These are phyloP conservation scores for Leccinum aurantiacum DNA, from an alignment of 768 basidiomycete species.

Conservation along the genomic window DNA sequence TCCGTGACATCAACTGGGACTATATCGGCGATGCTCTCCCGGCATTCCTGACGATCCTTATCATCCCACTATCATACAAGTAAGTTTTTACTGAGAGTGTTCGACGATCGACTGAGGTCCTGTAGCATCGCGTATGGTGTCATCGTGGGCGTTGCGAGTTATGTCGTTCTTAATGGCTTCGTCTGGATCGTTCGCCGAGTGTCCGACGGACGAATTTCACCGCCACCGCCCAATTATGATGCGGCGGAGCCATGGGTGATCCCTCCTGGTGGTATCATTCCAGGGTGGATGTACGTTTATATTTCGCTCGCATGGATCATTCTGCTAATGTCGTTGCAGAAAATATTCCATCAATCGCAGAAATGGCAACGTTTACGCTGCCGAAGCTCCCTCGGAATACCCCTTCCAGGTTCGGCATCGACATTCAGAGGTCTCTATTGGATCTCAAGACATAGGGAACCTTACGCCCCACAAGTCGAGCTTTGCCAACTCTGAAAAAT, in stretches of 20 bases:
- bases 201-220: slow-evolving; percentile 58
- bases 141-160: slow-evolving; percentile 73
- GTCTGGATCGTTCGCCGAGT: slow-evolving; percentile 57
- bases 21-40: slow-evolving; percentile 87
- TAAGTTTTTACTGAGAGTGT: slow-evolving; percentile 32
- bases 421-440: slow-evolving; percentile 34
- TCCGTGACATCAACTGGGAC: slow-evolving; percentile 86
- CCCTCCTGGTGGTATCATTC: slow-evolving; percentile 69
- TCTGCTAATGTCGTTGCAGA: slow-evolving; percentile 13
- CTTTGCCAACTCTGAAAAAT: slow-evolving; percentile 32
- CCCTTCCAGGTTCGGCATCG: slow-evolving; percentile 33
- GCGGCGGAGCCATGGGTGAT: slow-evolving; percentile 67
- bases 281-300: slow-evolving; percentile 62
- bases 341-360: slow-evolving; percentile 27
- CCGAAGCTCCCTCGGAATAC: slow-evolving; percentile 25
- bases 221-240: slow-evolving; percentile 53
- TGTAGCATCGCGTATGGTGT: slow-evolving; percentile 85
- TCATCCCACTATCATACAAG: slow-evolving; percentile 81
- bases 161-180: slow-evolving; percentile 70
- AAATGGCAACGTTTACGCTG: not conserved
- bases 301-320: not conserved
- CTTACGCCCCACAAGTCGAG: slow-evolving; percentile 27
- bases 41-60: slow-evolving; percentile 77
- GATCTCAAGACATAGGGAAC: slow-evolving; percentile 29
- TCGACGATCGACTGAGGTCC: slow-evolving; percentile 1